Evolutionary conservation across 129 eudicot species (phyloP).

Genomic region (Artemisia argyi): DNA sequence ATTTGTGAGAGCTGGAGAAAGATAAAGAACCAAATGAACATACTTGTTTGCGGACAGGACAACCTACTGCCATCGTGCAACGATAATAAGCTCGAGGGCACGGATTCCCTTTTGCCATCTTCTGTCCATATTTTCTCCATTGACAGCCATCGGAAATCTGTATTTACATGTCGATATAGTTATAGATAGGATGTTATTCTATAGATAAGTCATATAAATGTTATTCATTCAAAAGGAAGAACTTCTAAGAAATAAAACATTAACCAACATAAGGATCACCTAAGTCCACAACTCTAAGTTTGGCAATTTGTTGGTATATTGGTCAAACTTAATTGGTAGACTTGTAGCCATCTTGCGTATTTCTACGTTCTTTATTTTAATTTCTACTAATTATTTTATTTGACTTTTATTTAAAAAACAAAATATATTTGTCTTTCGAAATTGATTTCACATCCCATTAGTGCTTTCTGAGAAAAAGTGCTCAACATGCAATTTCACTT

Average conservation of each 20-base stretch:
- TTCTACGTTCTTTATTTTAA: conserved; percentile 1
- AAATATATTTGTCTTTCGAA: neutral
- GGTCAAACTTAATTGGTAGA: conserved; percentile 28
- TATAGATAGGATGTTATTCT: no score
- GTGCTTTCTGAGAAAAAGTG: no score
- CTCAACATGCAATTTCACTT: neutral
- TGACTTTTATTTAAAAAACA: neutral
- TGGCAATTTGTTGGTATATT: conserved; percentile 22
- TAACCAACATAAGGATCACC: conserved; percentile 5
- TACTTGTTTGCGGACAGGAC: conserved; percentile 88
- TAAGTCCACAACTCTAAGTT: conserved; percentile 20
- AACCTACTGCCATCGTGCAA: conserved; percentile 72
- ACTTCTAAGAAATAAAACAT: neutral
- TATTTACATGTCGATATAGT: neutral
- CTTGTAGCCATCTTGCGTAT: conserved; percentile 16
- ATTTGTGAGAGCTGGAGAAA: neutral
- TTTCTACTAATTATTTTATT: neutral
- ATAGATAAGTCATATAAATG: no score
- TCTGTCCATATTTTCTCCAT: conserved; percentile 92
- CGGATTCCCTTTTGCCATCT: conserved; percentile 87
- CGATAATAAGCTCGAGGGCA: conserved; percentile 91
- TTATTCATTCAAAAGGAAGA: neutral
- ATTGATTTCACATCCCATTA: no score
- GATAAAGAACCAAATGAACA: conserved; percentile 9
- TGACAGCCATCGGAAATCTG: conserved; percentile 89